Percentiles rank a stretch among this genome's conserved stretches.
Evolutionary conservation across 305 asterid species (phyloP).

Genomic region (Fraxinus paxiana): DNA sequence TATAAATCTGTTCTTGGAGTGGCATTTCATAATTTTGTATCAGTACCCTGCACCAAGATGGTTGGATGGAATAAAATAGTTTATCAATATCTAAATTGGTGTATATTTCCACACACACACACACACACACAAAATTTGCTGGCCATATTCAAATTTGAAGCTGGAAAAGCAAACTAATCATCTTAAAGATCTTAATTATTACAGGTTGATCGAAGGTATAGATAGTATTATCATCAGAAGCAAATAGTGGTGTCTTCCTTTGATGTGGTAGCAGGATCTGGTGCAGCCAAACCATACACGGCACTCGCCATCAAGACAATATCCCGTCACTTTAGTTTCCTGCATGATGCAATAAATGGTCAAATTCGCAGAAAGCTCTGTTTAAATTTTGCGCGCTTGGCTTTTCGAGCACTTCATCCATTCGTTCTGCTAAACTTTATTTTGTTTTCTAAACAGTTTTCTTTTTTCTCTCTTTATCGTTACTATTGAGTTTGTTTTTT

Average conservation of each 20-base stretch:
- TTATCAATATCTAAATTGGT: neutral
- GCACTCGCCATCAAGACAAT: conserved; percentile 83
- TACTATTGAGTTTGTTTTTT: neutral
- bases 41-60: neutral
- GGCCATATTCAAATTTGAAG: neutral
- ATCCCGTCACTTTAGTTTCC: conserved; percentile 75
- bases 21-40: neutral
- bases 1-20: neutral
- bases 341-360: conserved; percentile 67
- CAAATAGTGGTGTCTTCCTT: conserved; percentile 75
- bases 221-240: conserved; percentile 80
- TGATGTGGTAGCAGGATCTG: conserved; percentile 69
- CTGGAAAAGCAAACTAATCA: neutral
- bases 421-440: conserved; percentile 25
- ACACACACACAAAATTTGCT: neutral
- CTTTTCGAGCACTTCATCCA: conserved; percentile 93
- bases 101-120: neutral
- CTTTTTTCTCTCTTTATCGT: neutral
- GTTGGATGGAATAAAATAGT: neutral
- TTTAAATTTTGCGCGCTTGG: conserved; percentile 78
- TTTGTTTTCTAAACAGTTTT: neutral
- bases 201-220: conserved; percentile 81
- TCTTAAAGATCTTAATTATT: neutral
- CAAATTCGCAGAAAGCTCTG: conserved; percentile 73
- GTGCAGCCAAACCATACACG: conserved; percentile 78